Evolutionary conservation across 768 basidiomycete genomes (phyloP).

Genomic region (Calocera cornea): DNA sequence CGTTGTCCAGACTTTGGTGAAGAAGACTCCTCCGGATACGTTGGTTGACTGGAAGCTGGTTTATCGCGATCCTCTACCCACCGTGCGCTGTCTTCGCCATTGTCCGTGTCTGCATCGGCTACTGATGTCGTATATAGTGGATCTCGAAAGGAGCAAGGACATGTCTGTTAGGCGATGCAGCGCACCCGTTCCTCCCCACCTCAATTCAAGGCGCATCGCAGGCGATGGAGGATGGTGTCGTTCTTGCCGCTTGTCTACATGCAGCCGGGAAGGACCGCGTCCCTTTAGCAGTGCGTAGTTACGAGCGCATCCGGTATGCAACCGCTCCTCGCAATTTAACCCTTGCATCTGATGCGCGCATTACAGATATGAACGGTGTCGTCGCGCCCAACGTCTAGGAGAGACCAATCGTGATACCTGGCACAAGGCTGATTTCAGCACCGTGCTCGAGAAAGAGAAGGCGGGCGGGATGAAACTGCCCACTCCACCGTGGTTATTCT

Average conservation of each 20-base stretch:
- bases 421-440: slow-evolving; percentile 4
- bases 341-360: not conserved
- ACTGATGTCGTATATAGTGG: not conserved
- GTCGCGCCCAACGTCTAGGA: not conserved
- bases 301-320: not conserved
- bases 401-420: not conserved
- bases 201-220: not conserved
- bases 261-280: slow-evolving; percentile 3
- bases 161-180: not conserved
- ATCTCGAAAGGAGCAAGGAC: not conserved
- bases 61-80: slow-evolving; percentile 19
- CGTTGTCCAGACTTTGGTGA: not conserved
- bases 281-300: not conserved
- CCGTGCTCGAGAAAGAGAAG: slow-evolving; percentile 7
- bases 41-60: slow-evolving; percentile 21
- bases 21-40: not conserved
- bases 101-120: not conserved
- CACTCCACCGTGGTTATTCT: slow-evolving; percentile 21
- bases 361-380: not conserved
- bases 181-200: slow-evolving; percentile 22
- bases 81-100: not conserved
- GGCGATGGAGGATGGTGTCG: not conserved
- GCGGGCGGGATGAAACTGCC: slow-evolving; percentile 14
- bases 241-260: not conserved
- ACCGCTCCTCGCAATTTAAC: not conserved